Evolutionary conservation across 345 rosid genomes (phyloP).

Genomic region (Lepidium aucheri): DNA sequence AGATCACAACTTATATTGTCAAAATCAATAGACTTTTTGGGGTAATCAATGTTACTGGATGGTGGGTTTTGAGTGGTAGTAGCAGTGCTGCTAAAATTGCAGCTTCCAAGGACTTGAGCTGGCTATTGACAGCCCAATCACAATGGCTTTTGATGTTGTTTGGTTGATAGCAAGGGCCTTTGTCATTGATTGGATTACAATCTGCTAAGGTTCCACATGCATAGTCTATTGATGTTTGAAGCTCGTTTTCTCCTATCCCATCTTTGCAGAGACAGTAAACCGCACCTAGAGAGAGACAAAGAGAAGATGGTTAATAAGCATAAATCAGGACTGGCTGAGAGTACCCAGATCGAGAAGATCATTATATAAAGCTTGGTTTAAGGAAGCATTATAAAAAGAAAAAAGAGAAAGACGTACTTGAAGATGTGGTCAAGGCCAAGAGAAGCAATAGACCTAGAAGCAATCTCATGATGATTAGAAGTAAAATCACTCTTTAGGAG

Average conservation of each 20-base stretch:
- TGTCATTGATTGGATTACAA: conserved; percentile 47
- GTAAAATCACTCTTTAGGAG: conserved; percentile 1
- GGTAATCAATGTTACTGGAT: conserved; percentile 11
- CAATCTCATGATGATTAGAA: conserved; percentile 48
- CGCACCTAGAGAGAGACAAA: conserved; percentile 37
- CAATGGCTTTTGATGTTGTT: conserved; percentile 47
- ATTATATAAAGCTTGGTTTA: conserved; percentile 5
- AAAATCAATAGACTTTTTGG: neutral
- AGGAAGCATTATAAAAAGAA: neutral
- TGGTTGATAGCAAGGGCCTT: conserved; percentile 72
- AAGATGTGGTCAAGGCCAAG: conserved; percentile 48
- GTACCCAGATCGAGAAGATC: neutral
- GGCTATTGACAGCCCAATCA: conserved; percentile 35
- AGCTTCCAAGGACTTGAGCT: conserved; percentile 24
- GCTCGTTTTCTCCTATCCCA: conserved; percentile 41
- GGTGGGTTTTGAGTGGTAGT: conserved; percentile 28
- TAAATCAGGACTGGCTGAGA: neutral
- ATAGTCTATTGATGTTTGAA: conserved; percentile 74
- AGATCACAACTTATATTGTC: conserved; percentile 1
- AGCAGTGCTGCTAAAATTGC: conserved; percentile 26
- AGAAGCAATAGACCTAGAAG: conserved; percentile 41
- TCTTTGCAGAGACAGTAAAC: conserved; percentile 75
- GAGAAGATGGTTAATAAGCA: neutral
- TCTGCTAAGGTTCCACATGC: conserved; percentile 95
- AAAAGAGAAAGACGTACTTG: conserved; percentile 44